Percentiles rank a stretch among this genome's conserved stretches.
phyloP scores from a whole-genome alignment of 768 basidiomycete genomes.

The Mycena galericulata region DNA sequence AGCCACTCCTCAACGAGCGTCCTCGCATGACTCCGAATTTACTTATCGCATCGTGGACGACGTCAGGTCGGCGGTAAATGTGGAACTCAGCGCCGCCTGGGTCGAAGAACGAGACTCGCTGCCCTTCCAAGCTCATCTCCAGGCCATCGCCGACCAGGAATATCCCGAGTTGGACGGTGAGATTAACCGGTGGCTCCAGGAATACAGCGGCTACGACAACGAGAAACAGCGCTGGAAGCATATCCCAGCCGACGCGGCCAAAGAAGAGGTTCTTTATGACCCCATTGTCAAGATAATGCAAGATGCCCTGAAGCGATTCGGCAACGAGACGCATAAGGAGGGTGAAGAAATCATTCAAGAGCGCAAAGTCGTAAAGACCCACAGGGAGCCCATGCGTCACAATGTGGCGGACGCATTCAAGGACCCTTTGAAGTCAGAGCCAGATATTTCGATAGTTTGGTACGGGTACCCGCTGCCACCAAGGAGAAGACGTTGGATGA shows the following conservation, averaged over 20 bases:
- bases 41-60: neutral
- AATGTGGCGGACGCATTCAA: neutral
- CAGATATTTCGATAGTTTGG: slow-evolving; percentile 21
- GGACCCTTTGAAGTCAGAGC: neutral
- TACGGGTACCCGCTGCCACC: slow-evolving; percentile 12
- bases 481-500: too few species aligned
- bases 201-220: neutral
- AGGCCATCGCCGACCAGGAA: neutral
- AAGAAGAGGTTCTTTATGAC: slow-evolving; percentile 3
- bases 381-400: too few species aligned
- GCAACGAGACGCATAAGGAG: too few species aligned
- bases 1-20: neutral
- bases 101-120: neutral
- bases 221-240: neutral
- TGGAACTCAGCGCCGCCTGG: slow-evolving; percentile 7
- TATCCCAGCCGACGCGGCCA: neutral
- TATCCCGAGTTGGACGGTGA: neutral
- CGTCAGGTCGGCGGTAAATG: neutral
- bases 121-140: neutral
- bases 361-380: too few species aligned
- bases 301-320: neutral
- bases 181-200: neutral
- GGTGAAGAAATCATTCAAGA: too few species aligned
- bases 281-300: neutral
- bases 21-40: neutral